Base-by-base conservation (phyloP, 768 basidiomycete species). In the Panaeolus cyanescens region DNA sequence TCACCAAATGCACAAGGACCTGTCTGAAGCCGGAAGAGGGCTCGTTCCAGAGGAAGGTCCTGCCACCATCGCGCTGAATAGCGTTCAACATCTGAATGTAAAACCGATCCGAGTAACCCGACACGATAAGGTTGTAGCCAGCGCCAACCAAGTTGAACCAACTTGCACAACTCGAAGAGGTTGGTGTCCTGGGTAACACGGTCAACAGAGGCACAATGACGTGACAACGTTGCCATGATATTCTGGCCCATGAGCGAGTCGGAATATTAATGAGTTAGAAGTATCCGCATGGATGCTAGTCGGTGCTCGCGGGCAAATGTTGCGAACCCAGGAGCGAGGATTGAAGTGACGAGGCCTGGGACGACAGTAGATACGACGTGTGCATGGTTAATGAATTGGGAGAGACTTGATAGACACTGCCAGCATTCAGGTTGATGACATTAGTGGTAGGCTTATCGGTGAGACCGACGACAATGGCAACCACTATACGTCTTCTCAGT, bases 301-400 rank as follows among this genome's bases (percentile, higher is more conserved):
- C 67, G 65, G 34, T 56, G 56, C 2, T 58, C 19, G 13, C 64
- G 65, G 40, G 56, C 62, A 39, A 70, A 64, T 3, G 62, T 59
- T 19, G 61, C 58, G 3, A 66, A 56, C 6, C 67, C 67, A 19
- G 66, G 61, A 1, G 65, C 65, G 4, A 70, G 32, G 32, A 65
- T 39, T 10, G 67, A 61, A 22, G 56, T 40, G 30, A 62, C 60
- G 28, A 67, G 59, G 15, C 69, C 69, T 5, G 65, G 64, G 36
- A 65, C 28, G 37, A 61, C 37, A 31, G 59, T 54, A 1, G 64
- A n/a, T 15, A 67, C 28, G 22, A 45, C 54, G 20, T 32, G 50
- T 8, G 55, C 34, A 32, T 45, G 20, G n/a, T 32, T 30, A 40
- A 59, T 13, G 13, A 56, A 33, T 19, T 59, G 57, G 22, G 15